Percentiles rank a stretch among this genome's conserved stretches.
Evolutionary conservation across 179 eudicot genomes (phyloP).

Genomic region (Vitellaria paradoxa): DNA sequence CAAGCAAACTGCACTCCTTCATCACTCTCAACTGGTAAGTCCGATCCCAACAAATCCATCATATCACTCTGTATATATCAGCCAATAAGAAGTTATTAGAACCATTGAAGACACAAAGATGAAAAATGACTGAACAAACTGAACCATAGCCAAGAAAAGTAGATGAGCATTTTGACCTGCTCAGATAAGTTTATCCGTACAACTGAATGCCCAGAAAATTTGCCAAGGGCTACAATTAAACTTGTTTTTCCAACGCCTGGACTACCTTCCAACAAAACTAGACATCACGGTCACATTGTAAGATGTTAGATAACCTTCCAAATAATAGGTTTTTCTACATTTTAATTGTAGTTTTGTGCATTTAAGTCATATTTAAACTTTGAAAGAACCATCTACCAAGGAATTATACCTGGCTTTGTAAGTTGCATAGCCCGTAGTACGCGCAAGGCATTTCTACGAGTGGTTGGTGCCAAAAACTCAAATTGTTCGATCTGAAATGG

Average conservation of each 20-base stretch:
- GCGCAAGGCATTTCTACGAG: slow-evolving; percentile 78
- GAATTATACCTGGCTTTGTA: slow-evolving; percentile 45
- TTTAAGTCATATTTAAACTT: neutral
- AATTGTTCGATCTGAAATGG: slow-evolving; percentile 44
- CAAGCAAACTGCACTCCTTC: slow-evolving; percentile 93
- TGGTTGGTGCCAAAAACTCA: slow-evolving; percentile 87
- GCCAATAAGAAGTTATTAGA: slow-evolving; percentile 10
- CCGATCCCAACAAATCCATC: slow-evolving; percentile 98
- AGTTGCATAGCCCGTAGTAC: slow-evolving; percentile 97
- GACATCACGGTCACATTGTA: slow-evolving; percentile 16
- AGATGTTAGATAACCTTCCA: slow-evolving; percentile 9
- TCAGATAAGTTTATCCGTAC: slow-evolving; percentile 95
- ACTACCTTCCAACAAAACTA: slow-evolving; percentile 95
- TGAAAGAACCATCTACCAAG: slow-evolving; percentile 1
- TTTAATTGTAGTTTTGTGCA: neutral
- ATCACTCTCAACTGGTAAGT: slow-evolving; percentile 89
- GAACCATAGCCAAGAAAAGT: neutral
- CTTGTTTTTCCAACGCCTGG: slow-evolving; percentile 99
- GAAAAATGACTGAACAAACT: slow-evolving; percentile 8
- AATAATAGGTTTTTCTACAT: neutral
- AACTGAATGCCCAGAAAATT: slow-evolving; percentile 82
- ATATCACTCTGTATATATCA: slow-evolving; percentile 73
- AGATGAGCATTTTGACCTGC: slow-evolving; percentile 49
- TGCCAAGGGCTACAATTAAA: slow-evolving; percentile 73
- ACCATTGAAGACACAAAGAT: neutral